These are phyloP conservation scores for Hygrophoropsis aurantiaca DNA, from an alignment of 768 basidiomycete species.

Conservation along the genomic window DNA sequence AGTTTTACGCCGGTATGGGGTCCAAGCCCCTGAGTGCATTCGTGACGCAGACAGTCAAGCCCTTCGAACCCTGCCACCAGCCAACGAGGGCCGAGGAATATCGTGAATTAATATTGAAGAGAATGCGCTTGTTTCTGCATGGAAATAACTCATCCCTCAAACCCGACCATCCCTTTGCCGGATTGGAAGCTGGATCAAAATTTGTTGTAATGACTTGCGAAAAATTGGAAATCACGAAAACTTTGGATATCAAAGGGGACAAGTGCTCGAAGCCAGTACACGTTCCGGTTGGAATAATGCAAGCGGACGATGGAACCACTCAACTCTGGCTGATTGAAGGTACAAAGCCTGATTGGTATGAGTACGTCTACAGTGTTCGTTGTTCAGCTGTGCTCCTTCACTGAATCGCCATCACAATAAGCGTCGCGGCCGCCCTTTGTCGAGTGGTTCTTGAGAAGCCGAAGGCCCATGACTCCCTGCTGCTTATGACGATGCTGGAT, in stretches of 20 bases:
- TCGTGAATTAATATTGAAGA: conserved; percentile 65
- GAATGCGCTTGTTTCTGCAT: conserved; percentile 83
- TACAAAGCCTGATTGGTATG: conserved; percentile 78
- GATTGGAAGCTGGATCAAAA: conserved; percentile 57
- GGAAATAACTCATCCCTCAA: conserved; percentile 56
- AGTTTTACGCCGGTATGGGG: conserved; percentile 72
- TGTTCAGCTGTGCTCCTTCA: neutral
- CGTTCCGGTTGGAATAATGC: conserved; percentile 63
- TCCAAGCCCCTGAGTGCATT: conserved; percentile 65
- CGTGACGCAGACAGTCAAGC: conserved; percentile 70
- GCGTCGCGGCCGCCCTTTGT: conserved; percentile 79
- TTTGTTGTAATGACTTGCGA: conserved; percentile 66
- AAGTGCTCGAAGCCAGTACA: conserved; percentile 52
- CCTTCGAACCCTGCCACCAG: conserved; percentile 44
- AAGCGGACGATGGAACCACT: conserved; percentile 46
- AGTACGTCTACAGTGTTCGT: conserved; percentile 51
- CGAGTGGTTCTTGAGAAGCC: conserved; percentile 70
- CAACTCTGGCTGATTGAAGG: conserved; percentile 71
- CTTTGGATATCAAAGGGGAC: conserved; percentile 48
- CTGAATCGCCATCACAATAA: conserved; percentile 26
- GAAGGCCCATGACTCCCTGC: conserved; percentile 77
- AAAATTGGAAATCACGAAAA: conserved; percentile 57
- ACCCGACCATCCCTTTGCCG: conserved; percentile 53
- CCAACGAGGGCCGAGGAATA: conserved; percentile 45
- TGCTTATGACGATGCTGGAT: conserved; percentile 88